Conservation (phyloP, 2,329 filamentous ascomycete species). For the Gnomoniopsis sp. region DNA sequence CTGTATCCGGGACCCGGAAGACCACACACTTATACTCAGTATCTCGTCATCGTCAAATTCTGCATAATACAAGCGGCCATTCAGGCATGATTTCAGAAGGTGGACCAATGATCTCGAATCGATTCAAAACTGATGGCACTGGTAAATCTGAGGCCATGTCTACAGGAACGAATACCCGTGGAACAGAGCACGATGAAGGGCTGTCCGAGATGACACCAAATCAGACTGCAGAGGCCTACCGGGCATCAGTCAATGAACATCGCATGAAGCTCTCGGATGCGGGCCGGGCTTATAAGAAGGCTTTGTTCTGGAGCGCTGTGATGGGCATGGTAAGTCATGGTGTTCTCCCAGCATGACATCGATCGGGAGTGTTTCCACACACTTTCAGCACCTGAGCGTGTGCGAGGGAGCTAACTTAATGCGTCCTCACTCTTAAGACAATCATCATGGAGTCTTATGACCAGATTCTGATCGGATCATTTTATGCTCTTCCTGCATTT, state of each 20-base stretch:
- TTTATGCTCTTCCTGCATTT: constrained; percentile 30
- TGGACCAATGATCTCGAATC: no score
- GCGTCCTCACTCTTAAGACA: constrained; percentile 32
- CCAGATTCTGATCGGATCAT: constrained; percentile 29
- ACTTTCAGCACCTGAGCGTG: not conserved
- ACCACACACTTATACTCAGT: no score
- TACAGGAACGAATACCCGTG: not conserved
- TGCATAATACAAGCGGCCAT: no score
- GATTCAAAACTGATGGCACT: no score
- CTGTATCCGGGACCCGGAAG: no score
- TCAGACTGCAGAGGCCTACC: constrained; percentile 1
- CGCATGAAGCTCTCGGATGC: not conserved
- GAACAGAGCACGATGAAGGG: not conserved
- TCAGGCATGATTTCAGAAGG: no score
- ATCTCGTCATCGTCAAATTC: no score
- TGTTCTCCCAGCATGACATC: not conserved
- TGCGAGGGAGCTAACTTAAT: not conserved
- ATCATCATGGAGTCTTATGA: constrained; percentile 33
- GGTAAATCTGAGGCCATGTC: not conserved
- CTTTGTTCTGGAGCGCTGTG: constrained; percentile 29
- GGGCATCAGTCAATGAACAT: not conserved
- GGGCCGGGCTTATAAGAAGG: not conserved
- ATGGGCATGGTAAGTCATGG: constrained; percentile 13
- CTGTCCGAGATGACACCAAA: not conserved
- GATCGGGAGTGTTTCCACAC: not conserved